These are phyloP conservation scores for Vitis cinerea DNA, from an alignment of 164 flowering plant genomes.

Conservation along the genomic window DNA sequence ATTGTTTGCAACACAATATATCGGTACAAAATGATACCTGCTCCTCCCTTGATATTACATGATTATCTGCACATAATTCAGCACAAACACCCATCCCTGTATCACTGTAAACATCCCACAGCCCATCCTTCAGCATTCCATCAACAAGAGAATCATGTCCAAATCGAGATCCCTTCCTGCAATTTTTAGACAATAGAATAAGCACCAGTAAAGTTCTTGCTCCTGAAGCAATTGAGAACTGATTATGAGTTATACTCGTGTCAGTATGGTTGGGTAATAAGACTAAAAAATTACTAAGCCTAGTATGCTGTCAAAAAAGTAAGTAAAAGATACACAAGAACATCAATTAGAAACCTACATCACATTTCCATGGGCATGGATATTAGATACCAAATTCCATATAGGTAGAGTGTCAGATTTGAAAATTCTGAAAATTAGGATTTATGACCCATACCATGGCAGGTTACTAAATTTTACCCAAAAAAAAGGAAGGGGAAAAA, in stretches of 20 bases:
- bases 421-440: too few relatives aligned
- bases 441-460: too few relatives aligned
- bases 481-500: too few relatives aligned
- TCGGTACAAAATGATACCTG: constrained; percentile 43
- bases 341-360: too few relatives aligned
- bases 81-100: constrained; percentile 90
- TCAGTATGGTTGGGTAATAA: not conserved
- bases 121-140: constrained; percentile 94
- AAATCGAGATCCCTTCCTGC: constrained; percentile 82
- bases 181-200: not conserved
- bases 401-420: too few relatives aligned
- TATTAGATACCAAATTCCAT: too few relatives aligned
- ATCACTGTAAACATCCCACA: constrained; percentile 96
- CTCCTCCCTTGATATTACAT: constrained; percentile 64
- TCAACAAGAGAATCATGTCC: constrained; percentile 86
- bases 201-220: not conserved
- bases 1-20: not conserved
- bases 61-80: constrained; percentile 81
- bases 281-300: not conserved
- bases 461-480: too few relatives aligned
- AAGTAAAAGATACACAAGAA: too few relatives aligned
- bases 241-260: not conserved
- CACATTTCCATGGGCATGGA: too few relatives aligned
- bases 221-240: not conserved
- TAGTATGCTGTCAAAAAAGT: not conserved